phyloP scores from a whole-genome alignment of 1,284 basidiomycete genomes.

The Rugosomyces carneus region DNA sequence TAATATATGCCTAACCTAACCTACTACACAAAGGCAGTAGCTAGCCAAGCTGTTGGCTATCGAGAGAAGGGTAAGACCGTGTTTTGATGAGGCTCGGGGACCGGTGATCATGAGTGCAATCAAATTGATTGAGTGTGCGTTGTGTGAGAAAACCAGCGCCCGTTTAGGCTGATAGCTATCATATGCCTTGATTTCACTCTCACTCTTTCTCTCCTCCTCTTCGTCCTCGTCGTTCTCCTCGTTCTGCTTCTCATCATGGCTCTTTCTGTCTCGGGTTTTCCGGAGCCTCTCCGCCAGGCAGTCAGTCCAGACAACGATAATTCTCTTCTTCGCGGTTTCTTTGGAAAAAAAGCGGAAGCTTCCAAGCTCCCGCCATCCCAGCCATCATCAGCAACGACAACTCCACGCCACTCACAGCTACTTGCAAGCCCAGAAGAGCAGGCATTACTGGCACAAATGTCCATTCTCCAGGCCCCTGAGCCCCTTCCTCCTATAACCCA shows the following conservation, averaged over 20 bases:
- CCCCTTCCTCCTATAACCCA: constrained; percentile 4
- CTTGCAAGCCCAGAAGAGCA: constrained; percentile 9
- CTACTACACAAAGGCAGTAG: too few relatives aligned
- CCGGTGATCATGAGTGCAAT: neutral
- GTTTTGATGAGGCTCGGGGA: neutral
- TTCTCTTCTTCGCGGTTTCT: constrained; percentile 18
- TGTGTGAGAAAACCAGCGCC: too few relatives aligned
- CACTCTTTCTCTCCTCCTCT: neutral
- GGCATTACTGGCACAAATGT: constrained; percentile 12
- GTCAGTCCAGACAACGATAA: too few relatives aligned
- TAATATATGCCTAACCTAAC: too few relatives aligned
- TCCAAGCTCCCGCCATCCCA: constrained; percentile 1
- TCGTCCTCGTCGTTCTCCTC: too few relatives aligned
- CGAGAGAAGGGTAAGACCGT: neutral
- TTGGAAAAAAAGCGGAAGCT: constrained; percentile 15
- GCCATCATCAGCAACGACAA: neutral
- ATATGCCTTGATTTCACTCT: neutral
- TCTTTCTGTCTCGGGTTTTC: constrained; percentile 23
- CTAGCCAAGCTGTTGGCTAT: too few relatives aligned
- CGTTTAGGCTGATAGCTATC: too few relatives aligned
- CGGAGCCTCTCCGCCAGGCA: constrained; percentile 16
- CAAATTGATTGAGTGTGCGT: neutral
- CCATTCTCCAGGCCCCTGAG: constrained; percentile 11
- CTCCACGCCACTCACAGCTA: neutral
- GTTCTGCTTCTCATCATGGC: constrained; percentile 16